Evolutionary conservation across 176 grass and related monocot genomes (phyloP).

Genomic region (Oropetium thomaeum): DNA sequence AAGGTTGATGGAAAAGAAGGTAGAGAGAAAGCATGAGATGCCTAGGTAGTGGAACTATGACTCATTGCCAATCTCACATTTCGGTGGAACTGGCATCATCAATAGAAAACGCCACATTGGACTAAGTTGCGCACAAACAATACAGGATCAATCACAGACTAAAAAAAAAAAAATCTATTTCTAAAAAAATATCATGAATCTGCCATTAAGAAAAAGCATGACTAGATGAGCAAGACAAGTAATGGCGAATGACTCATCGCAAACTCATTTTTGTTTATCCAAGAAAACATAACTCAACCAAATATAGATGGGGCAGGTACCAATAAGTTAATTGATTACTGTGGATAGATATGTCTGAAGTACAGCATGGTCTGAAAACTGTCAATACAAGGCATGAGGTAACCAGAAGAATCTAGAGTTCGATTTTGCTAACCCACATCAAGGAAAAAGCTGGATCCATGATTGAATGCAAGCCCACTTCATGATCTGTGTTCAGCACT

Average conservation of each 20-base stretch:
- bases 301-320: conserved; percentile 4
- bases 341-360: conserved; percentile 25
- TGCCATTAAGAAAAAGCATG: conserved; percentile 19
- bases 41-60: conserved; percentile 55
- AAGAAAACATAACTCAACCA: background rate
- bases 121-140: conserved; percentile 28
- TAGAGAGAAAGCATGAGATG: conserved; percentile 48
- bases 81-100: conserved; percentile 46
- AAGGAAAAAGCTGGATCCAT: conserved; percentile 32
- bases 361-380: conserved; percentile 27
- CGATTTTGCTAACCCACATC: conserved; percentile 12
- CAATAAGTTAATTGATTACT: background rate
- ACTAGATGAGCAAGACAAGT: conserved; percentile 22
- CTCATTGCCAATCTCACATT: conserved; percentile 43
- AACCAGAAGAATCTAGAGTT: conserved; percentile 21
- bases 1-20: conserved; percentile 32
- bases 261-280: conserved; percentile 25
- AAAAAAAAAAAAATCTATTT: background rate
- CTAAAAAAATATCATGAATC: conserved; percentile 1
- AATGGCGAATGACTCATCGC: conserved; percentile 40
- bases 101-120: conserved; percentile 24
- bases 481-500: conserved; percentile 26
- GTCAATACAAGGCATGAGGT: conserved; percentile 24
- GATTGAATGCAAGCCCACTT: conserved; percentile 40
- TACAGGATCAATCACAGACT: conserved; percentile 20